phyloP scores from a whole-genome alignment of 768 basidiomycete genomes.

The Lactifluus pinguis region DNA sequence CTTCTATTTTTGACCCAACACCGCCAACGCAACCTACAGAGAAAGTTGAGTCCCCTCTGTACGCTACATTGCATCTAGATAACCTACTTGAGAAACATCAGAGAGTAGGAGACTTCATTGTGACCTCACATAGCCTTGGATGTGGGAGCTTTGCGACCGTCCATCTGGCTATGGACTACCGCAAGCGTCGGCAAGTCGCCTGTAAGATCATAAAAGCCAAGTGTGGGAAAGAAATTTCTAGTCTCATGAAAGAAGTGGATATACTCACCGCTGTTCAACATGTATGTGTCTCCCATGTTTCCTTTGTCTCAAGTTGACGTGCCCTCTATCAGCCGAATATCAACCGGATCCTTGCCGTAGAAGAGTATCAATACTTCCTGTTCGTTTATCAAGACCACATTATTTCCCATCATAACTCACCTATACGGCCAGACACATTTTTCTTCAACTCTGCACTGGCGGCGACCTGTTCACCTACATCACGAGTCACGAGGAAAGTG shows the following conservation, averaged over 20 bases:
- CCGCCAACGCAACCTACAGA: slow-evolving; percentile 44
- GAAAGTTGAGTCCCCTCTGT: slow-evolving; percentile 35
- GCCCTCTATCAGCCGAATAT: slow-evolving; percentile 56
- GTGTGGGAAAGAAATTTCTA: slow-evolving; percentile 46
- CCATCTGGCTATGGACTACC: slow-evolving; percentile 62
- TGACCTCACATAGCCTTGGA: slow-evolving; percentile 75
- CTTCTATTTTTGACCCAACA: slow-evolving; percentile 51
- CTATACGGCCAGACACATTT: slow-evolving; percentile 50
- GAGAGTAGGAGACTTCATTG: slow-evolving; percentile 57
- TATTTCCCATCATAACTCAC: neutral
- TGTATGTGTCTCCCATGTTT: slow-evolving; percentile 32
- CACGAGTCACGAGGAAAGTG: slow-evolving; percentile 44
- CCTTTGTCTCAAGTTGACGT: neutral
- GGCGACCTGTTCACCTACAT: slow-evolving; percentile 87
- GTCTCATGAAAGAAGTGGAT: slow-evolving; percentile 71
- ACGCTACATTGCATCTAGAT: neutral
- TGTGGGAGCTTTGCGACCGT: slow-evolving; percentile 79
- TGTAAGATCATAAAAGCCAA: slow-evolving; percentile 73
- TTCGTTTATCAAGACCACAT: slow-evolving; percentile 22
- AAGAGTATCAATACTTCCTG: slow-evolving; percentile 53
- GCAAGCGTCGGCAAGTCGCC: slow-evolving; percentile 62
- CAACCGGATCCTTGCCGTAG: slow-evolving; percentile 65
- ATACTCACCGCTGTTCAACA: slow-evolving; percentile 65
- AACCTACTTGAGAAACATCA: slow-evolving; percentile 22
- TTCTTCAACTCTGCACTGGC: slow-evolving; percentile 78